A percentile compares a stretch with the other conserved stretches of the same genome.
These are phyloP conservation scores for Mycena galericulata DNA, from an alignment of 768 basidiomycete genomes.

Conservation along the genomic window DNA sequence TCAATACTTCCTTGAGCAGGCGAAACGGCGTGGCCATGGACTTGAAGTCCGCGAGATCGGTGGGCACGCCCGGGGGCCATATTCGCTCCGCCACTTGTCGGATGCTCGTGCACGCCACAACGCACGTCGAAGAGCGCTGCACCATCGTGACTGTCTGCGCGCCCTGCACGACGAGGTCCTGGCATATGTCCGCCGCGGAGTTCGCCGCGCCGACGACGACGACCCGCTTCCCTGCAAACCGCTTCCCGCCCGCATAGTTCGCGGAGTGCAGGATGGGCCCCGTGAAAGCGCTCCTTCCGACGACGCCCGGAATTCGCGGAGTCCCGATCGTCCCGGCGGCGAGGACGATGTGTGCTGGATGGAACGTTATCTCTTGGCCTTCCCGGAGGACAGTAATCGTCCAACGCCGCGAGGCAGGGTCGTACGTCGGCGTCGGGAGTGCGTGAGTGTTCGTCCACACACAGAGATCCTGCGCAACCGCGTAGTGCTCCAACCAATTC, in stretches of 20 bases:
- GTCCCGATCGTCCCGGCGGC: slow-evolving; percentile 52
- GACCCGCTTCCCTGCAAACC: slow-evolving; percentile 47
- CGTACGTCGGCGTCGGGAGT: slow-evolving; percentile 47
- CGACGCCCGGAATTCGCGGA: slow-evolving; percentile 46
- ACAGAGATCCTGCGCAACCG: slow-evolving; percentile 51
- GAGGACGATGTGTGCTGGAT: slow-evolving; percentile 54
- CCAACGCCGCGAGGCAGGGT: slow-evolving; percentile 45
- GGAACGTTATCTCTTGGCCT: slow-evolving; percentile 43
- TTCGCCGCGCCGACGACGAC: slow-evolving; percentile 56
- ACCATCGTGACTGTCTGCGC: slow-evolving; percentile 54
- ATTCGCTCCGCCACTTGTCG: background rate
- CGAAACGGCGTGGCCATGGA: slow-evolving; percentile 2
- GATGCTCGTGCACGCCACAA: slow-evolving; percentile 33
- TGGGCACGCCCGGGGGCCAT: slow-evolving; percentile 35
- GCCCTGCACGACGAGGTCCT: slow-evolving; percentile 48
- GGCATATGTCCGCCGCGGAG: slow-evolving; percentile 51
- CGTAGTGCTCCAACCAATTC: slow-evolving; percentile 58
- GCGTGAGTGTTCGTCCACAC: slow-evolving; percentile 54
- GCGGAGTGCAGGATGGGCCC: slow-evolving; percentile 48
- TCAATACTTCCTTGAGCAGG: slow-evolving; percentile 13
- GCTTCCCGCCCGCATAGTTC: slow-evolving; percentile 41
- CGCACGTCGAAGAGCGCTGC: slow-evolving; percentile 54
- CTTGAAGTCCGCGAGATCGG: slow-evolving; percentile 37
- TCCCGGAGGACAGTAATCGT: slow-evolving; percentile 43
- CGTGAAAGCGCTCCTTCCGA: slow-evolving; percentile 39